Evolutionary conservation across 2,329 filamentous ascomycete genomes (phyloP).

Genomic region (Thielaviopsis punctulata): DNA sequence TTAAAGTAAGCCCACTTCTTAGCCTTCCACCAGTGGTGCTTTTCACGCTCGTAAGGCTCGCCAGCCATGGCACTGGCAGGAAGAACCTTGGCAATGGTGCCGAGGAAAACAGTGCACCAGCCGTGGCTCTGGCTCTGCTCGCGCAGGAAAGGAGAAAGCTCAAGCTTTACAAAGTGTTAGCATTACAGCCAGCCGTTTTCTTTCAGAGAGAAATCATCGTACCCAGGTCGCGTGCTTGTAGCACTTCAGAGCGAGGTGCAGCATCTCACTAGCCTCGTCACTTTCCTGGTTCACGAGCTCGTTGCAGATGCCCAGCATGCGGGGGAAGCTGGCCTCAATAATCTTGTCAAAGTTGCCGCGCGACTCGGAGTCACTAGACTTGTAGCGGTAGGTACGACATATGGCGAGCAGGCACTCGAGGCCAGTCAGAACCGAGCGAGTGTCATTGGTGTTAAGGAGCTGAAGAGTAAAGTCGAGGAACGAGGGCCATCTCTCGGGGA

Average conservation of each 20-base stretch:
- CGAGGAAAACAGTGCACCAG: constrained; percentile 91
- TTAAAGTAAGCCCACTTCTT: constrained; percentile 99
- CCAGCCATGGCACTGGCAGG: constrained; percentile 66
- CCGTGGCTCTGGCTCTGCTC: constrained; percentile 72
- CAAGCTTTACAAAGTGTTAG: constrained; percentile 42
- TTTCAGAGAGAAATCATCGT: constrained; percentile 11
- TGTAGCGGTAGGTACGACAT: constrained; percentile 91
- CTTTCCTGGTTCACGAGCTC: constrained; percentile 80
- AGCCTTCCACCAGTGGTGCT: constrained; percentile 98
- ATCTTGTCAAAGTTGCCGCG: constrained; percentile 86
- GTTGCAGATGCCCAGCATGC: constrained; percentile 71
- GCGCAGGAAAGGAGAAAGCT: constrained; percentile 62
- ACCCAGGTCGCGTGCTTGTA: constrained; percentile 98
- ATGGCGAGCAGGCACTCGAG: constrained; percentile 88
- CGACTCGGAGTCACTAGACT: constrained; percentile 56
- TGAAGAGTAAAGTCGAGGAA: constrained; percentile 88
- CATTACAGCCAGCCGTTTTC: not conserved
- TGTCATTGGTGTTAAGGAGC: constrained; percentile 72
- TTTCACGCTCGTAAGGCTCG: constrained; percentile 68
- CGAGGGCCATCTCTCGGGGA: constrained; percentile 81
- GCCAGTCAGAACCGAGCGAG: constrained; percentile 76
- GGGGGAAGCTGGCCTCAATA: constrained; percentile 77
- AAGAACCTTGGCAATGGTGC: constrained; percentile 70
- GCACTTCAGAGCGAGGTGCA: constrained; percentile 84
- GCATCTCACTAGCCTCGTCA: constrained; percentile 89